Evolutionary conservation across 345 rosid genomes (phyloP).

Genomic region (Hirschfeldia incana): DNA sequence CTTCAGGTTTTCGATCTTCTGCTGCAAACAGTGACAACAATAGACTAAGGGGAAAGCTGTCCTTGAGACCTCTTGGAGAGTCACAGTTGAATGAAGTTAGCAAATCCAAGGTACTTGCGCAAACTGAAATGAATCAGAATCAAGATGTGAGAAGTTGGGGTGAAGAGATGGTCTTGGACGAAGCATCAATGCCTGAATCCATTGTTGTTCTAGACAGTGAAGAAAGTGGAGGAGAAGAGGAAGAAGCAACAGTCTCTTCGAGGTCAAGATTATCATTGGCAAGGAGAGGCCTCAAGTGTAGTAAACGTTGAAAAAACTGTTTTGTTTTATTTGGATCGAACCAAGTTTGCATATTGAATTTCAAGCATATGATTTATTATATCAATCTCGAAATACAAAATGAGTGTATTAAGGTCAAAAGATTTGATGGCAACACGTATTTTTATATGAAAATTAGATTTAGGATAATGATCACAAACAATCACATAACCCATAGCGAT

Average conservation of each 20-base stretch:
- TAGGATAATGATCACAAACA: not conserved
- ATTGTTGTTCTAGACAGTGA: conserved; percentile 74
- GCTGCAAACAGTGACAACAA: conserved; percentile 20
- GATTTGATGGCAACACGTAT: not conserved
- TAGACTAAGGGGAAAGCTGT: conserved; percentile 31
- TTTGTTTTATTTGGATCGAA: not conserved
- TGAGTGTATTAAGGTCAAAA: not conserved
- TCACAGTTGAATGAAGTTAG: conserved; percentile 25
- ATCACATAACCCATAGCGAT: not conserved
- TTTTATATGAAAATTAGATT: not conserved
- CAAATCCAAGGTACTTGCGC: conserved; percentile 14
- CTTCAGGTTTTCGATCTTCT: conserved; percentile 15
- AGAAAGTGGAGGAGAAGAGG: conserved; percentile 66
- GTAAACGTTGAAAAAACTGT: conserved; percentile 1
- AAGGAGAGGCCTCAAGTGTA: conserved; percentile 29
- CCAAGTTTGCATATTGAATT: not conserved
- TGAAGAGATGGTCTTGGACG: conserved; percentile 35
- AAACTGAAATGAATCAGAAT: conserved; percentile 9
- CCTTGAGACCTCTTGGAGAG: conserved; percentile 38
- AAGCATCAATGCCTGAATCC: conserved; percentile 43
- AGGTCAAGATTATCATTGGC: conserved; percentile 44
- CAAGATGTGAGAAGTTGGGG: conserved; percentile 7
- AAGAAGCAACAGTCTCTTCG: conserved; percentile 8
- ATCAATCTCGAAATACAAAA: not conserved
- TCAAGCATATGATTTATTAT: not conserved